Conservation (phyloP, 805 yeast species). For the Ascoidea tarda region DNA sequence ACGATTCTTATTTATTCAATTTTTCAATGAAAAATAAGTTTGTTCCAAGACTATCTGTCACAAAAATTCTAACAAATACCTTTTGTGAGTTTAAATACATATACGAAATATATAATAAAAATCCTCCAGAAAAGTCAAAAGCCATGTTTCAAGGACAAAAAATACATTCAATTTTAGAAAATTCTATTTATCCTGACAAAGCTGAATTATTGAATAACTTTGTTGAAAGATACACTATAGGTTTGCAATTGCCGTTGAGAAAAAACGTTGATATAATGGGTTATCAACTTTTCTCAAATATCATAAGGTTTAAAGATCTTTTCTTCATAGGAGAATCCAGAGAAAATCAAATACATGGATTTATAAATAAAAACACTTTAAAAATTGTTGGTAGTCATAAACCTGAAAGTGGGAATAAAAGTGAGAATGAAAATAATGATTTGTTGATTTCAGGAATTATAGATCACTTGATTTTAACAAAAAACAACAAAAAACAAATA, state of each 20-base stretch:
- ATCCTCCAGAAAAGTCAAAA: conserved; percentile 19
- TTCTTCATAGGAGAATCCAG: conserved; percentile 39
- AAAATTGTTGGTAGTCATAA: too few relatives aligned
- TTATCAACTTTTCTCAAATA: conserved; percentile 26
- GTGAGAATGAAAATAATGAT: too few relatives aligned
- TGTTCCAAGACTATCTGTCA: conserved; percentile 36
- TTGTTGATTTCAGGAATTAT: not conserved
- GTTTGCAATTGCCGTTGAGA: conserved; percentile 3
- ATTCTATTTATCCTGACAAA: conserved; percentile 25
- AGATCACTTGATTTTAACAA: not conserved
- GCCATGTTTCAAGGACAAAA: conserved; percentile 32
- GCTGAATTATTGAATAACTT: conserved; percentile 4
- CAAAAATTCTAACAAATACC: conserved; percentile 37
- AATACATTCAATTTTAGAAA: conserved; percentile 35
- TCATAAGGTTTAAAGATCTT: conserved; percentile 26
- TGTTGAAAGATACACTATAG: conserved; percentile 4
- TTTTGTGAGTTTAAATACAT: conserved; percentile 59
- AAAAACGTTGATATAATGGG: conserved; percentile 16
- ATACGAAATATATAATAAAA: conserved; percentile 36
- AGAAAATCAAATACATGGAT: conserved; percentile 46
- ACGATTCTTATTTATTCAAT: too few relatives aligned
- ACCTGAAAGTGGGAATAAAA: too few relatives aligned
- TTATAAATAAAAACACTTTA: conserved; percentile 20
- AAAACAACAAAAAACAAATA: not conserved
- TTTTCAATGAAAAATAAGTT: not conserved